These are phyloP conservation scores for Malassezia yamatoensis DNA, from an alignment of 1,284 basidiomycete genomes.

Conservation along the genomic window DNA sequence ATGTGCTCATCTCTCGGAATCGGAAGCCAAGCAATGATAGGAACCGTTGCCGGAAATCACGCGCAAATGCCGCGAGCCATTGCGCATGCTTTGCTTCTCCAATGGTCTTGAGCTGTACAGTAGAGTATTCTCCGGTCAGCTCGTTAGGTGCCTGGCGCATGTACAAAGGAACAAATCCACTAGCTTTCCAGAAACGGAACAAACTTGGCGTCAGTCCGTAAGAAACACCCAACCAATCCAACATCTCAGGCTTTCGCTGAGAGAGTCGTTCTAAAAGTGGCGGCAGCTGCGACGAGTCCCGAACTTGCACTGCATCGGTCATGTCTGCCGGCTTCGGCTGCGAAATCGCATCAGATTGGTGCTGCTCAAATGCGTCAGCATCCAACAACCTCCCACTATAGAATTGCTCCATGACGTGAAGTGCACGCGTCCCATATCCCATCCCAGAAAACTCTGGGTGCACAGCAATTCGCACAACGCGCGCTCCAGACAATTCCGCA, in stretches of 20 bases:
- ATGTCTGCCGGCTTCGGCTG: background rate
- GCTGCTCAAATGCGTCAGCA: slow-evolving; percentile 49
- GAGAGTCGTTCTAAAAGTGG: slow-evolving; percentile 82
- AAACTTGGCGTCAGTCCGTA: slow-evolving; percentile 85
- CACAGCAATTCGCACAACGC: slow-evolving; percentile 88
- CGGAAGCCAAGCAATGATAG: slow-evolving; percentile 79
- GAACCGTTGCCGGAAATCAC: slow-evolving; percentile 89
- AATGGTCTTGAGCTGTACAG: slow-evolving; percentile 69
- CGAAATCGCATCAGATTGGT: background rate
- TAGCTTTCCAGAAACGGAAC: slow-evolving; percentile 91
- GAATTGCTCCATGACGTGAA: slow-evolving; percentile 76
- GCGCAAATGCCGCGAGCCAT: slow-evolving; percentile 82
- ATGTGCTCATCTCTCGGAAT: slow-evolving; percentile 82
- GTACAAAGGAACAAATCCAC: slow-evolving; percentile 82
- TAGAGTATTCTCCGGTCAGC: slow-evolving; percentile 90
- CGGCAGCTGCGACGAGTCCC: slow-evolving; percentile 71
- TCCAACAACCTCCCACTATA: slow-evolving; percentile 81
- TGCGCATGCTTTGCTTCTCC: slow-evolving; percentile 47
- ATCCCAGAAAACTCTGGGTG: slow-evolving; percentile 86
- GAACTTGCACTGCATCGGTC: slow-evolving; percentile 54
- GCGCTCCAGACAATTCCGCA: slow-evolving; percentile 72
- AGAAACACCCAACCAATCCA: slow-evolving; percentile 93
- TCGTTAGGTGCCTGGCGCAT: slow-evolving; percentile 87
- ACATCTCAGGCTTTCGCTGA: slow-evolving; percentile 75
- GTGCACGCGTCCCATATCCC: slow-evolving; percentile 90